Evolutionary conservation across 2,329 filamentous ascomycete species (phyloP).

Genomic region (Sporothrix humicola): DNA sequence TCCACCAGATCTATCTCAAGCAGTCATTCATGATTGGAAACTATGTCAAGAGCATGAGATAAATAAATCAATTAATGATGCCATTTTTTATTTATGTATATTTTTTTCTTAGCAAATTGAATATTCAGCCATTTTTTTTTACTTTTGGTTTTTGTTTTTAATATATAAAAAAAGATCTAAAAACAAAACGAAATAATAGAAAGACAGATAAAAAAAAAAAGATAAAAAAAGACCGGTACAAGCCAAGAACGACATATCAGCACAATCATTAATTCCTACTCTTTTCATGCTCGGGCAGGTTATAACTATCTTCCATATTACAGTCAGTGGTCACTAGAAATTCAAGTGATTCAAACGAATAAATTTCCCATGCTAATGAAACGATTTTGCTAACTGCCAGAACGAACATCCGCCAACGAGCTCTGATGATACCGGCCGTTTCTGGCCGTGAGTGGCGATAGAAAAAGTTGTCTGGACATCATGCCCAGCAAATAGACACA

Average conservation of each 20-base stretch:
- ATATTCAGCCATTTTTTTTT: background rate
- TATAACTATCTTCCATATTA: background rate
- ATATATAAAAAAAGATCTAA: background rate
- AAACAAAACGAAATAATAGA: background rate
- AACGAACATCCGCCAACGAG: background rate
- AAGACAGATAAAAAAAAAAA: background rate
- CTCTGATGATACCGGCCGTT: background rate
- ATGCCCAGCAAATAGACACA: too few relatives aligned
- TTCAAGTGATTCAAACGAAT: background rate
- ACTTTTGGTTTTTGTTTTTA: background rate
- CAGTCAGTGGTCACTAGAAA: rapidly evolving
- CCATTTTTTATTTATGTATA: too few relatives aligned
- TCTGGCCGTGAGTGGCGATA: too few relatives aligned
- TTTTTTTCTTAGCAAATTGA: too few relatives aligned
- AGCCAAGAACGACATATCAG: too few relatives aligned
- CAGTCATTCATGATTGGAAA: too few relatives aligned
- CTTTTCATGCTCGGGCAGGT: background rate
- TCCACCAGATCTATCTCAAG: background rate
- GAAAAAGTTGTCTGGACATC: too few relatives aligned
- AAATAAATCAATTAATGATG: too few relatives aligned
- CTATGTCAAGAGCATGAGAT: too few relatives aligned
- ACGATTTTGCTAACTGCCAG: background rate
- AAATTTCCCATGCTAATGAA: background rate
- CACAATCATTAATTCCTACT: too few relatives aligned
- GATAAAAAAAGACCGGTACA: background rate